A percentile compares a stretch with the other conserved stretches of the same genome.
Conservation (phyloP, 169 alveolate genomes). For the Perkinsus chesapeaki region DNA sequence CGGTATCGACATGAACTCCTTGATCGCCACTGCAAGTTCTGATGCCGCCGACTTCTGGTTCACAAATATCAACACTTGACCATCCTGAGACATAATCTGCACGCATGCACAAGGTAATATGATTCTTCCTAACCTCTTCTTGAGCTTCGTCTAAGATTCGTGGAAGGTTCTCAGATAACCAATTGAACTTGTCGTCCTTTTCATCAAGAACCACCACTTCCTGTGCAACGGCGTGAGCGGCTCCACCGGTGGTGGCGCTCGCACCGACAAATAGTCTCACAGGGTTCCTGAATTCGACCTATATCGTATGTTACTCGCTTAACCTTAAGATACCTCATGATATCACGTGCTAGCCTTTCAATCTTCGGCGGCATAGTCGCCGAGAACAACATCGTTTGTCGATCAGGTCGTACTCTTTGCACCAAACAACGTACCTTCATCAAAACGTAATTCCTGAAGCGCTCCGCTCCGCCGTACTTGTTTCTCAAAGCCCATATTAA, state of each 20-base stretch:
- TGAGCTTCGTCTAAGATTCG: background rate
- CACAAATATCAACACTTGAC: background rate
- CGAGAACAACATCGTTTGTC: conserved; percentile 77
- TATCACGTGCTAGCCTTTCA: conserved; percentile 52
- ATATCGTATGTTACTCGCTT: conserved; percentile 33
- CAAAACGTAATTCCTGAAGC: conserved; percentile 52
- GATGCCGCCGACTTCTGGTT: background rate
- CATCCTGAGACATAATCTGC: background rate
- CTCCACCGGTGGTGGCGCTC: conserved; percentile 15
- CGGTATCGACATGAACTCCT: background rate
- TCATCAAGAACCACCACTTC: conserved; percentile 35
- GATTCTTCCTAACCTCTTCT: background rate
- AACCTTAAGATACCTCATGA: conserved; percentile 41
- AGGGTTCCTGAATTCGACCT: background rate
- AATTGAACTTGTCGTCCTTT: conserved; percentile 46
- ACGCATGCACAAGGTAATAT: background rate
- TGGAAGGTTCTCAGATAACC: conserved; percentile 18
- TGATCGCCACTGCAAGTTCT: background rate
- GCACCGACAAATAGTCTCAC: background rate
- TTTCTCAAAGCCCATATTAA: conserved; percentile 88
- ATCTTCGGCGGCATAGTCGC: conserved; percentile 87
- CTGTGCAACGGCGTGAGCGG: conserved; percentile 38
- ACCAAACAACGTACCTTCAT: conserved; percentile 26
- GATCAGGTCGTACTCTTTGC: conserved; percentile 9
- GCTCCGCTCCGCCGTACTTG: conserved; percentile 32